A percentile compares a stretch with the other conserved stretches of the same genome.
These are phyloP conservation scores for Debaryomyces coudertii DNA, from an alignment of 1,139 yeast species.

Conservation along the genomic window DNA sequence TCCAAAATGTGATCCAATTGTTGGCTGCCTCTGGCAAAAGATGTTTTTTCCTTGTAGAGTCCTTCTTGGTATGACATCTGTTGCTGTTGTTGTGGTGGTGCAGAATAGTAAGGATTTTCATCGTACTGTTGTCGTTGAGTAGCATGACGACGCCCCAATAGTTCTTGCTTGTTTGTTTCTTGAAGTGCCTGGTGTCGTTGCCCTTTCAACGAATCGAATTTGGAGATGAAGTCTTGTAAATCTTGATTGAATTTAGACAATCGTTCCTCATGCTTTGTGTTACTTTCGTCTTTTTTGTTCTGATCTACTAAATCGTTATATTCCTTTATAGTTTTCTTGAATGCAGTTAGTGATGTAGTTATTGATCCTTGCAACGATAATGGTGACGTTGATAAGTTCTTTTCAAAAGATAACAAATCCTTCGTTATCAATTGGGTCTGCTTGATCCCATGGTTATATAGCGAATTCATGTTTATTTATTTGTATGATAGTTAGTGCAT, in stretches of 20 bases:
- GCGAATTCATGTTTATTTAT: slow-evolving; percentile 57
- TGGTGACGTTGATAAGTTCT: slow-evolving; percentile 68
- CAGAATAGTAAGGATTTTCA: slow-evolving; percentile 64
- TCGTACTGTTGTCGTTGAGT: slow-evolving; percentile 19
- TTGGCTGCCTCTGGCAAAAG: slow-evolving; percentile 70
- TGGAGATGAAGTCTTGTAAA: slow-evolving; percentile 53
- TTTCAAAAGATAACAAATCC: slow-evolving; percentile 70
- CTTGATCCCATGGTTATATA: slow-evolving; percentile 86
- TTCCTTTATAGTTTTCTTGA: slow-evolving; percentile 76
- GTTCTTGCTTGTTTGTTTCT: slow-evolving; percentile 58
- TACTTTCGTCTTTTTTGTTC: slow-evolving; percentile 58
- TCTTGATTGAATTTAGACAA: slow-evolving; percentile 64
- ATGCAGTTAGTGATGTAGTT: slow-evolving; percentile 77
- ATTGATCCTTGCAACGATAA: slow-evolving; percentile 81
- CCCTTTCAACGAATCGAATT: slow-evolving; percentile 64
- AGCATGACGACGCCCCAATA: slow-evolving; percentile 56
- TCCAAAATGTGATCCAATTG: slow-evolving; percentile 89
- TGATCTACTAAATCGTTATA: slow-evolving; percentile 67
- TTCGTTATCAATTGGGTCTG: slow-evolving; percentile 74
- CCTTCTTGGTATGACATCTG: slow-evolving; percentile 62
- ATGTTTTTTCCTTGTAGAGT: slow-evolving; percentile 63
- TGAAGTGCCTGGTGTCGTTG: slow-evolving; percentile 64
- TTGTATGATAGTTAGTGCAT: background rate
- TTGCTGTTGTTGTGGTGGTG: slow-evolving; percentile 27
- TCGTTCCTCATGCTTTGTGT: slow-evolving; percentile 66